Evolutionary conservation across 1,284 basidiomycete species (phyloP).

Genomic region (Malassezia furfur): DNA sequence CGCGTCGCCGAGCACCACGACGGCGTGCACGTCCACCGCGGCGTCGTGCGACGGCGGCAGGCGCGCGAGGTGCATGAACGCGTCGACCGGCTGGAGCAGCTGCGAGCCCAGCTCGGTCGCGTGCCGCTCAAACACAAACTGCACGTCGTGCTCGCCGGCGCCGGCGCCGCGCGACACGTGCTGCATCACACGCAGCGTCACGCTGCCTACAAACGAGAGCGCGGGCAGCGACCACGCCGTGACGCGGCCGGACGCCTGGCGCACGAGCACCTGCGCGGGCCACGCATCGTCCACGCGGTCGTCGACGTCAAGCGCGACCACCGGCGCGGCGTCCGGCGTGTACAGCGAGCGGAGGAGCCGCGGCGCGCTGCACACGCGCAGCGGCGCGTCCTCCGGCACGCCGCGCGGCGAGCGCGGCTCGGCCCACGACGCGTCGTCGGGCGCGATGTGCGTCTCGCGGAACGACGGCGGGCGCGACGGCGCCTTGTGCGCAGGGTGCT

Average conservation of each 20-base stretch:
- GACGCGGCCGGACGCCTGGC: conserved; percentile 15
- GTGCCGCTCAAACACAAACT: conserved; percentile 7
- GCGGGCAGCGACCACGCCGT: conserved; percentile 1
- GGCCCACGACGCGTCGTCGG: not conserved
- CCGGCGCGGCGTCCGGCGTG: conserved; percentile 8
- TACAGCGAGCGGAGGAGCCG: not conserved
- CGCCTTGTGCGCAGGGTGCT: not conserved
- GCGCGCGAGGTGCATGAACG: not conserved
- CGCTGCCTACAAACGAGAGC: conserved; percentile 1
- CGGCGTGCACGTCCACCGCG: not conserved
- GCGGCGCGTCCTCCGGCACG: not conserved
- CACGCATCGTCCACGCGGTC: not conserved
- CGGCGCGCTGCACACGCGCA: not conserved
- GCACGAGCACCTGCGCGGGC: conserved; percentile 1
- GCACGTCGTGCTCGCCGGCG: not conserved
- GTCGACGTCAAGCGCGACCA: not conserved
- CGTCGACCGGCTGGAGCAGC: not conserved
- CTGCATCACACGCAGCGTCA: conserved; percentile 1
- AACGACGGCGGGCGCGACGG: not conserved
- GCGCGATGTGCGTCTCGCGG: not conserved
- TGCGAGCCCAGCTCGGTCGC: not conserved
- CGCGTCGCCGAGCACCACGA: not conserved
- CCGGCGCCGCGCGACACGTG: not conserved
- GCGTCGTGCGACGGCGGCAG: not conserved
- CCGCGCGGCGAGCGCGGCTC: not conserved